phyloP scores from a whole-genome alignment of 768 basidiomycete species.

The Podaxis sp. region DNA sequence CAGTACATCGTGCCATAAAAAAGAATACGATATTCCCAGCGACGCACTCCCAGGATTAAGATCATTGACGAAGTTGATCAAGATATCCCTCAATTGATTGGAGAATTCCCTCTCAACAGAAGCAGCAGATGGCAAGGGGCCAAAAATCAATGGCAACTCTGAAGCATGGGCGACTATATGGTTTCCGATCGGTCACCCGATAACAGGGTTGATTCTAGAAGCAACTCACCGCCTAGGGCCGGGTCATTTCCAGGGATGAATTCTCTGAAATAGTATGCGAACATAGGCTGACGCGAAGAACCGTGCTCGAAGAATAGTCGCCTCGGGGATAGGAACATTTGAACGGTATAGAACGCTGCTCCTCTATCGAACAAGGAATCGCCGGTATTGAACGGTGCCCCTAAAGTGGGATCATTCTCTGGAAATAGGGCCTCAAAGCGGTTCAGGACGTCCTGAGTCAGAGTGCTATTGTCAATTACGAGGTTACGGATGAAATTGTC shows the following conservation, averaged over 20 bases:
- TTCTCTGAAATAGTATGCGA: conserved; percentile 55
- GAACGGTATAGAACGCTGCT: conserved; percentile 57
- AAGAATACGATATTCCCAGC: not conserved
- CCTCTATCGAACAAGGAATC: conserved; percentile 59
- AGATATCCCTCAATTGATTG: conserved; percentile 49
- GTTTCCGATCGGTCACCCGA: not conserved
- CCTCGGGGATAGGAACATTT: conserved; percentile 53
- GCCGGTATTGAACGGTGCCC: conserved; percentile 56
- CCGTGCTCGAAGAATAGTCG: conserved; percentile 51
- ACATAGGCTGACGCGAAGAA: conserved; percentile 46
- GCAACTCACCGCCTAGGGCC: conserved; percentile 42
- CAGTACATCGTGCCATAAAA: not conserved
- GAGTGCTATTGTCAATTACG: conserved; percentile 51
- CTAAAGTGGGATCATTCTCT: conserved; percentile 45
- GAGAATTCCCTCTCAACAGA: conserved; percentile 45
- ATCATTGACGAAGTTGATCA: conserved; percentile 56
- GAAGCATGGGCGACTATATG: conserved; percentile 47
- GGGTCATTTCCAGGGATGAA: conserved; percentile 56
- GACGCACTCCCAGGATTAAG: conserved; percentile 53
- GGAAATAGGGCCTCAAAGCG: conserved; percentile 43
- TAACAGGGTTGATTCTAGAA: not conserved
- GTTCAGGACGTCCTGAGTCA: conserved; percentile 41
- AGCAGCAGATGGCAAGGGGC: conserved; percentile 38
- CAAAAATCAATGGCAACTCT: conserved; percentile 49
- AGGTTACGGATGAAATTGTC: conserved; percentile 45